Evolutionary conservation across 495 filamentous ascomycete species (phyloP), one percentile per base, ranked within the genome.

Genomic region (Parathielavia hyrcaniae): DNA sequence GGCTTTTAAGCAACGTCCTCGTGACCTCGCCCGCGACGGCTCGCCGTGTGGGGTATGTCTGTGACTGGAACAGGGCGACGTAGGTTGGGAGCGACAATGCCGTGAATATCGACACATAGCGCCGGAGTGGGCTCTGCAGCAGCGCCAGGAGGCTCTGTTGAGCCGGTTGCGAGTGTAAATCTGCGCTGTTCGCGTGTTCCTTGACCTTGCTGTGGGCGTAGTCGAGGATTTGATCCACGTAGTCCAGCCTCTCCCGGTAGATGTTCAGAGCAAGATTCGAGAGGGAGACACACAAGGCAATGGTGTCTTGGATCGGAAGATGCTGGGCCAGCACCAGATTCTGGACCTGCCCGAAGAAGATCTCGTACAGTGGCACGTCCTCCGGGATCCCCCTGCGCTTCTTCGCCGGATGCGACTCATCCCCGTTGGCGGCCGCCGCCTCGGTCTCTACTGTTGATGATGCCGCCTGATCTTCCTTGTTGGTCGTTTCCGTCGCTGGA

Each of bases 281-380:
- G 38, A 98, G 80, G 7, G 93, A 98, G 23, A 95, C 91, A 38
- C 96, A 78, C 32, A 97, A 76, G 13, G 91, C 93, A 62, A 92
- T 93, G 20, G 88, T 96, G 70, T 98, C 93, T 70, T 95, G 90
- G 53, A 98, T 96, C 5, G 90, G 86, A 55, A 98, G 77, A 61
- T 89, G 85, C 65, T 96, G 91, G 17, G 86, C 86, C 71, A 89
- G 89, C 61, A 97, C 91, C 45, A 98, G 79, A 65, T 90, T 90
- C 60, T 91, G 86, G 52, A 97, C 95, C 67, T 98, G 93, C 47
- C 95, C 88, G 67, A 96, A 95, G 75, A 98, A 98, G 45, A 97
- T 91, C 72, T 96, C 91, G 72, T 97, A 98, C 11, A 98, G 81
- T 71, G 87, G 92, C 51, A 96, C 82, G 69, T 91, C 85, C 46